Percentiles rank a stretch among this genome's conserved stretches.
phyloP scores from a whole-genome alignment of 2,329 filamentous ascomycete species.

The Aspergillus ibericus region DNA sequence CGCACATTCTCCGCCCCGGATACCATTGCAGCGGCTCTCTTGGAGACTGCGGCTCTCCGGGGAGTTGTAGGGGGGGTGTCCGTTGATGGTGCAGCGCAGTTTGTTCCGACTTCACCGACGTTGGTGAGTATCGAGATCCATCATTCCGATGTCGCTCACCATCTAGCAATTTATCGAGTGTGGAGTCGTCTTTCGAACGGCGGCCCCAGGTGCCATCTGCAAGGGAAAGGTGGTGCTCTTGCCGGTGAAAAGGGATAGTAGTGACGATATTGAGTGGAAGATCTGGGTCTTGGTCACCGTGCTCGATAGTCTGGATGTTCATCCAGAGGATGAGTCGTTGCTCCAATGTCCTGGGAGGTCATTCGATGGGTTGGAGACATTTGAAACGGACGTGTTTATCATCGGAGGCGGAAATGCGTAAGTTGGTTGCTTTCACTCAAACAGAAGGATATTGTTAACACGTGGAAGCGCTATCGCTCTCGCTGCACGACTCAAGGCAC shows the following conservation, averaged over 20 bases:
- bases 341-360: conserved; percentile 17
- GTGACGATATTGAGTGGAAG: conserved; percentile 20
- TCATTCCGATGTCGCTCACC: neutral
- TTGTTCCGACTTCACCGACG: conserved; percentile 14
- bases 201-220: conserved; percentile 29
- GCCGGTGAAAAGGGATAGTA: conserved; percentile 10
- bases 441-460: neutral
- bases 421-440: neutral
- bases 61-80: conserved; percentile 1
- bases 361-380: neutral
- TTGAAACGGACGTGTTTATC: conserved; percentile 35
- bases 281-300: conserved; percentile 30
- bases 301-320: conserved; percentile 20
- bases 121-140: conserved; percentile 13
- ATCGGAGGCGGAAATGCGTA: conserved; percentile 46
- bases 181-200: conserved; percentile 34
- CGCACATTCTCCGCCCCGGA: conserved; percentile 31
- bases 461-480: conserved; percentile 39
- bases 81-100: conserved; percentile 14
- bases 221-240: conserved; percentile 36
- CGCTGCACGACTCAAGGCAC: conserved; percentile 47
- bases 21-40: conserved; percentile 23
- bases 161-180: conserved; percentile 34
- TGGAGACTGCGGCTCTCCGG: conserved; percentile 13
- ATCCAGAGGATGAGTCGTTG: conserved; percentile 25